Evolutionary conservation across 176 grass and related monocot species (phyloP).

Genomic region (Dendrocalamus sinicus): DNA sequence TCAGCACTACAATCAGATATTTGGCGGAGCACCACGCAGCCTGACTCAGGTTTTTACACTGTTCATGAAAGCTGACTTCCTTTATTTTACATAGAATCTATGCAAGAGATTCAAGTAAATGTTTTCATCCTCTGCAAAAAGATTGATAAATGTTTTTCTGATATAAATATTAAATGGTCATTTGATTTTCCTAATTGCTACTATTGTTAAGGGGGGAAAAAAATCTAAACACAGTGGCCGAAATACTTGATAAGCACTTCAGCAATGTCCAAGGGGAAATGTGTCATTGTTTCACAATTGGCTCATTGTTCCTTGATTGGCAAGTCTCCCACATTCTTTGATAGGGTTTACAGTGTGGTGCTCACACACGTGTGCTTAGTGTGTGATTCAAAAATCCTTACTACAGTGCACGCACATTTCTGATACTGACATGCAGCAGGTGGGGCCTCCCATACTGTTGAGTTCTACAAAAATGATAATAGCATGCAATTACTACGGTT

Average conservation of each 20-base stretch:
- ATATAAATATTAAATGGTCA: background rate
- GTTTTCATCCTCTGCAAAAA: background rate
- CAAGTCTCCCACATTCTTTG: background rate
- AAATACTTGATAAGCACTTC: background rate
- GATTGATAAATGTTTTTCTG: background rate
- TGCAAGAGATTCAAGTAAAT: background rate
- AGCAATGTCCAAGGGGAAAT: background rate
- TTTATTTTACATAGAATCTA: background rate
- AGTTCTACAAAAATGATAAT: background rate
- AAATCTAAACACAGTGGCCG: background rate
- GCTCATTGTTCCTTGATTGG: background rate
- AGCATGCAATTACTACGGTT: background rate
- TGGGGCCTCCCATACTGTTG: background rate
- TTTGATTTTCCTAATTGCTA: background rate
- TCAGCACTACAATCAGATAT: slow-evolving; percentile 71
- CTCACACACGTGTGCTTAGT: background rate
- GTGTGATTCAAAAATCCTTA: background rate
- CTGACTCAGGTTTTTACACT: slow-evolving; percentile 68
- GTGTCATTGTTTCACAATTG: background rate
- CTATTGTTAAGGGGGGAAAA: background rate
- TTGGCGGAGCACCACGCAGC: slow-evolving; percentile 72
- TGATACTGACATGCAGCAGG: background rate
- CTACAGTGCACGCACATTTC: background rate
- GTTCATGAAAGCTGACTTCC: background rate
- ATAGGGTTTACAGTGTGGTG: background rate